Conservation (phyloP, 148 eudicot genomes). For the Beta vulgaris region DNA sequence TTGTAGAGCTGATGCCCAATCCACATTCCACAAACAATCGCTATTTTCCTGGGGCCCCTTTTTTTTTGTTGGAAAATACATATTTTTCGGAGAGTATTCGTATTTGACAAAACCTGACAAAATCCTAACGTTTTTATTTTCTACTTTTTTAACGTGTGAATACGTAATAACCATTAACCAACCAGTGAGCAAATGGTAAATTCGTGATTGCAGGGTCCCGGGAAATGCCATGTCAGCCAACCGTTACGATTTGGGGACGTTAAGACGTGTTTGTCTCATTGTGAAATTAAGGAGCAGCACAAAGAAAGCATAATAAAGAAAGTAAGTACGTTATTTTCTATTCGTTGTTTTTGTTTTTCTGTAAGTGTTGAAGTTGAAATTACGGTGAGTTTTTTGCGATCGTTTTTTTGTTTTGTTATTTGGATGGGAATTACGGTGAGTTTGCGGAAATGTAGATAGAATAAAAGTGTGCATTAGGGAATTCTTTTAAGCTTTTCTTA, state of each 20-base stretch:
- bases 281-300: neutral
- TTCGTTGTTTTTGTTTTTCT: conserved; percentile 8
- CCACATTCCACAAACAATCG: too few relatives aligned
- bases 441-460: neutral
- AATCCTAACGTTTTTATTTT: too few relatives aligned
- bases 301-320: neutral
- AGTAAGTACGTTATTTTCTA: neutral
- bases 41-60: too few relatives aligned
- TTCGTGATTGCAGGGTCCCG: too few relatives aligned
- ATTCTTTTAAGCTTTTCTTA: too few relatives aligned
- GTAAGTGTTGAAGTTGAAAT: too few relatives aligned
- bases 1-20: too few relatives aligned
- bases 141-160: too few relatives aligned
- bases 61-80: too few relatives aligned
- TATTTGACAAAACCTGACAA: too few relatives aligned
- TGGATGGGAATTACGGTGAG: neutral
- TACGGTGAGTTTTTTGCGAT: neutral
- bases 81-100: too few relatives aligned
- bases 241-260: conserved; percentile 24
- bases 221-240: conserved; percentile 29
- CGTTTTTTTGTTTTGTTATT: neutral
- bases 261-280: conserved; percentile 27
- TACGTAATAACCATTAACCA: too few relatives aligned
- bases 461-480: neutral
- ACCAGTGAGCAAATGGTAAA: neutral